A percentile compares a stretch with the other conserved stretches of the same genome.
Evolutionary conservation across 441 rosid genomes (phyloP).

Genomic region (Adansonia madagascariensis): DNA sequence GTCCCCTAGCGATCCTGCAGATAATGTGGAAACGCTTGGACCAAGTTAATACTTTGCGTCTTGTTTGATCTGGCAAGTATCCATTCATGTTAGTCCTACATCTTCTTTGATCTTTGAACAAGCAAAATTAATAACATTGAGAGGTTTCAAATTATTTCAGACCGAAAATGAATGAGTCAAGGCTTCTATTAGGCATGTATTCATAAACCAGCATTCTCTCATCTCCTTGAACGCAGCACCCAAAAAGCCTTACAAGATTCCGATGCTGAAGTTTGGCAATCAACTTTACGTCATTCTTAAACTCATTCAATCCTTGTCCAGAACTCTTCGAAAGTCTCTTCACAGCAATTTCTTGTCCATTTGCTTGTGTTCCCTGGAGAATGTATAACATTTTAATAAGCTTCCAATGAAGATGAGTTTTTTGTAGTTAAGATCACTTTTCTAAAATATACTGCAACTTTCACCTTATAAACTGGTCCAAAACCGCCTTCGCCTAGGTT

Average conservation of each 20-base stretch:
- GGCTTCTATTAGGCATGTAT: conserved; percentile 20
- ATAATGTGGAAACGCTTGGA: conserved; percentile 1
- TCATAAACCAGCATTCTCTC: conserved; percentile 15
- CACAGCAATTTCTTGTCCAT: conserved; percentile 24
- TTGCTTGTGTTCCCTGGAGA: not conserved
- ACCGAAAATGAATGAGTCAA: conserved; percentile 4
- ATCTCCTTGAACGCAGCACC: conserved; percentile 2
- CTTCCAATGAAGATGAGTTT: not conserved
- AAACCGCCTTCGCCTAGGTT: conserved; percentile 14
- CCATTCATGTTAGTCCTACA: not conserved
- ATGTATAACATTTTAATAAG: not conserved
- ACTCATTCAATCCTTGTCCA: not conserved
- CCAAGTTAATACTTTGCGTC: not conserved
- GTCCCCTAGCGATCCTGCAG: not conserved
- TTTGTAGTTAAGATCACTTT: not conserved
- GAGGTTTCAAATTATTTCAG: conserved; percentile 35
- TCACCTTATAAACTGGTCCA: conserved; percentile 17
- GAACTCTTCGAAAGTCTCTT: conserved; percentile 18
- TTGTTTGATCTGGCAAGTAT: not conserved
- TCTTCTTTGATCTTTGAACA: not conserved
- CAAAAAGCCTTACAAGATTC: conserved; percentile 18
- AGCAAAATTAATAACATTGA: not conserved
- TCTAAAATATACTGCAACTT: not conserved
- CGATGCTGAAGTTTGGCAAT: conserved; percentile 23
- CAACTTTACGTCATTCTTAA: conserved; percentile 12